Conservation (phyloP, 768 basidiomycete genomes). For the Kwoniella sp. region DNA sequence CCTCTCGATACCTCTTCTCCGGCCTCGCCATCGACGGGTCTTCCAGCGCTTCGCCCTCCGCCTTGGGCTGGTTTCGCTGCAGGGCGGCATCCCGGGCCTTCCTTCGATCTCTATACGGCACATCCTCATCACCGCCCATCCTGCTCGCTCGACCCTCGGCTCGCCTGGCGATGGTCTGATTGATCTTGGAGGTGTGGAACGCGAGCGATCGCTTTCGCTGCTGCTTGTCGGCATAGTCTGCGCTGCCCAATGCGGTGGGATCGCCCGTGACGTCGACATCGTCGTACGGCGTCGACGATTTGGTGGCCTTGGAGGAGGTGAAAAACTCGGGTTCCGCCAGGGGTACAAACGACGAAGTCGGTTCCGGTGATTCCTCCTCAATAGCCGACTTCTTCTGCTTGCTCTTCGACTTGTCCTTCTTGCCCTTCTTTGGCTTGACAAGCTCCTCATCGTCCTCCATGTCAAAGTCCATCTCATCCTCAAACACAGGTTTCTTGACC, state of each 20-base stretch:
- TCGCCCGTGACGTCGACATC: conserved; percentile 65
- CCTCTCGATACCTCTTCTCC: conserved; percentile 51
- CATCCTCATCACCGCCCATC: conserved; percentile 86
- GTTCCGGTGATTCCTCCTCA: conserved; percentile 44
- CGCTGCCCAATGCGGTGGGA: conserved; percentile 60
- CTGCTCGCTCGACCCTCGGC: conserved; percentile 67
- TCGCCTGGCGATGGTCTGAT: conserved; percentile 69
- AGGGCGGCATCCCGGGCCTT: conserved; percentile 49
- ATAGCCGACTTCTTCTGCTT: conserved; percentile 28
- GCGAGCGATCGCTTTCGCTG: conserved; percentile 75
- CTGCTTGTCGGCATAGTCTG: conserved; percentile 77
- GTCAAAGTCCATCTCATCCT: conserved; percentile 56
- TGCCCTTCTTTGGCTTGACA: conserved; percentile 20
- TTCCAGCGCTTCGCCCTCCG: conserved; percentile 30
- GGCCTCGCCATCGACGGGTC: conserved; percentile 50
- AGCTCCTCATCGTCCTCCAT: conserved; percentile 21
- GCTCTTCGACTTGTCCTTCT: conserved; percentile 24
- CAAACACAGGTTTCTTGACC: conserved; percentile 31
- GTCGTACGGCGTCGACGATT: conserved; percentile 16
- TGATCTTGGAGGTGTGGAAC: conserved; percentile 91
- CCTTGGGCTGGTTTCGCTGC: conserved; percentile 50
- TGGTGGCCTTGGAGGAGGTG: conserved; percentile 23
- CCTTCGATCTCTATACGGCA: conserved; percentile 76
- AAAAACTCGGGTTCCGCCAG: conserved; percentile 74
- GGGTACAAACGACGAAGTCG: conserved; percentile 16